phyloP scores from a whole-genome alignment of 768 basidiomycete genomes.

The Botryobasidium botryosum region DNA sequence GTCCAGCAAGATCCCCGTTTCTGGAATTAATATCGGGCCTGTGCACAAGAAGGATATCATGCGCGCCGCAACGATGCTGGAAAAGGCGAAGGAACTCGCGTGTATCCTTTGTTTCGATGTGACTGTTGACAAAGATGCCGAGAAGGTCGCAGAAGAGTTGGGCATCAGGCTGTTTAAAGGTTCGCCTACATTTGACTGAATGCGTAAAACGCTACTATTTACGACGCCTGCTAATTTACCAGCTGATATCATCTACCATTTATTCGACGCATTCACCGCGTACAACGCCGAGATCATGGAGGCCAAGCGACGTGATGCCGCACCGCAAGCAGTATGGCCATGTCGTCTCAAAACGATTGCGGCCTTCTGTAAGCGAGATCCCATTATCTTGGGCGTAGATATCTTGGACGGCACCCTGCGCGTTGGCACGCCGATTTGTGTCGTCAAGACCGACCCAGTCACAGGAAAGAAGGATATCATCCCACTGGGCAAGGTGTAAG shows the following conservation, averaged over 20 bases:
- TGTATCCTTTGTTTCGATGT: slow-evolving; percentile 97
- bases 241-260: slow-evolving; percentile 98
- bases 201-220: slow-evolving; percentile 7
- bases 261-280: slow-evolving; percentile 90
- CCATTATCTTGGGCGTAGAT: slow-evolving; percentile 92
- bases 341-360: slow-evolving; percentile 84
- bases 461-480: slow-evolving; percentile 86
- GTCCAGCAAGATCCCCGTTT: slow-evolving; percentile 89
- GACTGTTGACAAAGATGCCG: slow-evolving; percentile 81
- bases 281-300: slow-evolving; percentile 87
- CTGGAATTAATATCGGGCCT: slow-evolving; percentile 93
- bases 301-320: slow-evolving; percentile 81
- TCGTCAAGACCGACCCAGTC: slow-evolving; percentile 76
- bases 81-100: slow-evolving; percentile 88
- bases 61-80: slow-evolving; percentile 84
- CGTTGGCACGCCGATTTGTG: slow-evolving; percentile 86
- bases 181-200: too few relatives aligned
- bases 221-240: too few relatives aligned
- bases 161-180: slow-evolving; percentile 91
- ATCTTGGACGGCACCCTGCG: slow-evolving; percentile 85
- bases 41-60: slow-evolving; percentile 92
- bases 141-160: slow-evolving; percentile 81
- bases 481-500: slow-evolving; percentile 86
- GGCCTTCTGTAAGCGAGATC: slow-evolving; percentile 93
- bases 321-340: slow-evolving; percentile 93